These are phyloP conservation scores for Sugiyamaella neomexicana DNA, from an alignment of 1,139 yeast species.

Conservation along the genomic window DNA sequence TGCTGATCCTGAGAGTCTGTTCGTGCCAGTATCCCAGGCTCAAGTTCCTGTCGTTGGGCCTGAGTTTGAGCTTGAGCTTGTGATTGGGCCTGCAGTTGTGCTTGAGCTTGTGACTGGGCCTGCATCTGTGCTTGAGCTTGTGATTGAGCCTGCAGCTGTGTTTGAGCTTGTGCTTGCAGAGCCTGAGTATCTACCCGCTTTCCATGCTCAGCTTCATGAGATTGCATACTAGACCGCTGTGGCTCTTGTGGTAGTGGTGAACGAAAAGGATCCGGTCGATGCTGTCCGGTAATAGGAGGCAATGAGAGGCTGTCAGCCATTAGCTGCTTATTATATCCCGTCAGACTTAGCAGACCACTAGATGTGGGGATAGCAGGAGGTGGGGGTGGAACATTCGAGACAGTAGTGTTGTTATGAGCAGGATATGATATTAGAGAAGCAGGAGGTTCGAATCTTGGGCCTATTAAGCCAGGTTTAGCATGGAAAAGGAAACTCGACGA, in stretches of 20 bases:
- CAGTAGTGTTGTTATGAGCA: not conserved
- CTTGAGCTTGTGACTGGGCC: not conserved
- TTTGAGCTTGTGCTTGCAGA: conserved; percentile 1
- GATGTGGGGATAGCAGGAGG: not conserved
- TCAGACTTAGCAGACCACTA: not conserved
- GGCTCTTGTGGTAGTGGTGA: not conserved
- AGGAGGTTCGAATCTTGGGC: conserved; percentile 24
- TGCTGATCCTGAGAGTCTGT: too few species aligned
- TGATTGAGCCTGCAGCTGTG: not conserved
- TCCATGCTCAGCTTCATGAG: not conserved
- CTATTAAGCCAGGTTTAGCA: conserved; percentile 23
- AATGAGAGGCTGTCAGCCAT: conserved; percentile 6
- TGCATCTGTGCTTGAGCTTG: conserved; percentile 1
- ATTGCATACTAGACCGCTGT: not conserved
- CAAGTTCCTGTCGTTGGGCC: not conserved
- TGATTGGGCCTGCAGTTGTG: not conserved
- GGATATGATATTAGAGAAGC: conserved; percentile 7
- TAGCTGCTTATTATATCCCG: not conserved
- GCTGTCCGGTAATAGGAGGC: conserved; percentile 7
- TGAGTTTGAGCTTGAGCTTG: conserved; percentile 3
- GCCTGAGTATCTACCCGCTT: not conserved
- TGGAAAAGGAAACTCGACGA: not conserved
- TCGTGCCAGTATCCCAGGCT: too few species aligned
- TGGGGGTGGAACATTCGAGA: not conserved
- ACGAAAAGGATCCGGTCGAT: not conserved